These are phyloP conservation scores for Saksenaea vasiformis DNA, from an alignment of 371 early-diverging fungal genomes.

Conservation along the genomic window DNA sequence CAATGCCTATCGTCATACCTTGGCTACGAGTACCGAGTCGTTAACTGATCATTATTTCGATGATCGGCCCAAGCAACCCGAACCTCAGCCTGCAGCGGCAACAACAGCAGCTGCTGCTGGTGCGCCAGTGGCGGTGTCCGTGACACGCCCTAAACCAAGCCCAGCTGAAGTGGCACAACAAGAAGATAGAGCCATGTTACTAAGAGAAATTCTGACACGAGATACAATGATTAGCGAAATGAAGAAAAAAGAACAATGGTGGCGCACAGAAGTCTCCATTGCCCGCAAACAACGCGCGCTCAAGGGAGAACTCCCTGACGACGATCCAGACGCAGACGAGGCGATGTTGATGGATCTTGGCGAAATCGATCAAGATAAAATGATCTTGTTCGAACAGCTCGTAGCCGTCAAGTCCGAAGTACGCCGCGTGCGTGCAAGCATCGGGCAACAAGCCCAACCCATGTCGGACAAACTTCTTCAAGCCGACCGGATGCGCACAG, in stretches of 20 bases:
- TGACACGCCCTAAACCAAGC: constrained; percentile 6
- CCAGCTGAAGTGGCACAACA: constrained; percentile 10
- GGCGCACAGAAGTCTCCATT: constrained; percentile 53
- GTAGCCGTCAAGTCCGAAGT: constrained; percentile 45
- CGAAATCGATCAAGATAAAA: constrained; percentile 35
- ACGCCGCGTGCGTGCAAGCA: constrained; percentile 44
- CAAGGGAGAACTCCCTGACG: constrained; percentile 27
- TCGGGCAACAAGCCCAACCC: constrained; percentile 54
- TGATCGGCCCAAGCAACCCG: constrained; percentile 16
- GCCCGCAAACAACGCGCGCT: constrained; percentile 35
- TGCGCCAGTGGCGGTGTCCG: too few relatives aligned
- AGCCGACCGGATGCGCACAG: constrained; percentile 55
- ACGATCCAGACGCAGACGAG: constrained; percentile 36
- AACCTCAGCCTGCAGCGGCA: not conserved
- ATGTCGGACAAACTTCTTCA: constrained; percentile 53
- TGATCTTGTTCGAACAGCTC: constrained; percentile 47
- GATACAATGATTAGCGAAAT: constrained; percentile 45
- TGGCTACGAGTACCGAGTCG: constrained; percentile 7
- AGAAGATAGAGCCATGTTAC: constrained; percentile 33
- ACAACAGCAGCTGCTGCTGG: too few relatives aligned
- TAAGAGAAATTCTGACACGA: constrained; percentile 43
- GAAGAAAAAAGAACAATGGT: constrained; percentile 57
- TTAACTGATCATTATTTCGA: constrained; percentile 4
- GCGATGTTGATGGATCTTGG: constrained; percentile 37
- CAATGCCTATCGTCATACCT: constrained; percentile 27